phyloP scores from a whole-genome alignment of 345 rosid species.

The Hevea brasiliensis region DNA sequence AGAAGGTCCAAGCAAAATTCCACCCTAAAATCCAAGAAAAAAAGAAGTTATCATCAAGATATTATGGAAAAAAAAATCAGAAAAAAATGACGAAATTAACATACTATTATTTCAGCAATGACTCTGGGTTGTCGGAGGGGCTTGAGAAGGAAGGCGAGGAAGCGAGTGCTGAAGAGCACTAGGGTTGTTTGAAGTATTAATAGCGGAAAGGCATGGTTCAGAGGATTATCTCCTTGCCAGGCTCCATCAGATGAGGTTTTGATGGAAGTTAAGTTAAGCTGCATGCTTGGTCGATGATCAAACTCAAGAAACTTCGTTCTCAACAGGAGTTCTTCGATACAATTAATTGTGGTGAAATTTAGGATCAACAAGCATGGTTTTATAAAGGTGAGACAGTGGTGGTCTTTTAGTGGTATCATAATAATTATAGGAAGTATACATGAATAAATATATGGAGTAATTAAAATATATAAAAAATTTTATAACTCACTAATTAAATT shows the following conservation, averaged over 20 bases:
- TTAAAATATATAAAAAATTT: too few species aligned
- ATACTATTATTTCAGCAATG: slow-evolving; percentile 82
- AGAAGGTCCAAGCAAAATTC: slow-evolving; percentile 79
- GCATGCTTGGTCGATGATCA: slow-evolving; percentile 27
- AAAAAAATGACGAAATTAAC: neutral
- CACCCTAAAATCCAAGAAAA: slow-evolving; percentile 50
- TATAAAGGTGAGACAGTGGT: too few species aligned
- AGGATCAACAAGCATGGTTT: too few species aligned
- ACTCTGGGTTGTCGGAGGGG: slow-evolving; percentile 94
- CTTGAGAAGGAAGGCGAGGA: slow-evolving; percentile 69
- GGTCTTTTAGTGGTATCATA: too few species aligned
- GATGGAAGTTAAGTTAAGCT: slow-evolving; percentile 58
- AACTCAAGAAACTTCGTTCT: neutral
- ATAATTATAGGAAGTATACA: too few species aligned
- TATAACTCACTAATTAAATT: too few species aligned
- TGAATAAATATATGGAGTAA: too few species aligned
- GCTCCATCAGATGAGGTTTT: slow-evolving; percentile 75
- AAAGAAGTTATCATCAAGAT: too few species aligned
- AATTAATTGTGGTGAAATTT: too few species aligned
- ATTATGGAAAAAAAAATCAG: too few species aligned
- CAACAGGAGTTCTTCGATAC: too few species aligned
- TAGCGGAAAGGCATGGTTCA: slow-evolving; percentile 77
- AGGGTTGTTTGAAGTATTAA: slow-evolving; percentile 68
- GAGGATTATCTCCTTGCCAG: slow-evolving; percentile 94
- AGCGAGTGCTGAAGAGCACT: slow-evolving; percentile 59